Base-by-base conservation (phyloP, 352 stramenopile species). In the Pythium dissotocum region DNA sequence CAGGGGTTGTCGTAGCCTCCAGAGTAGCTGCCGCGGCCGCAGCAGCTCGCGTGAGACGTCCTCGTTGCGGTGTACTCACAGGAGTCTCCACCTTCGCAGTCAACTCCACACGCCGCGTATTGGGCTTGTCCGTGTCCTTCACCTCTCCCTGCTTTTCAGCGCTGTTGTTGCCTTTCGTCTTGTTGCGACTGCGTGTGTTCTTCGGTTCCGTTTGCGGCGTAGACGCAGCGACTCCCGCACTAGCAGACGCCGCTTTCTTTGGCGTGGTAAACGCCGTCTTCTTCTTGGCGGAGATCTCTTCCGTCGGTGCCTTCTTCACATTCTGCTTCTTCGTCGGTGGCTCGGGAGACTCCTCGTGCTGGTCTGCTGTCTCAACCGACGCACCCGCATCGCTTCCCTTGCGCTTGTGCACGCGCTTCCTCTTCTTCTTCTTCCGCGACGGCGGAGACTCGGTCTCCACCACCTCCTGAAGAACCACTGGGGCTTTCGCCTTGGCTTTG, bases 341-440 rank as follows among this genome's bases (percentile, higher is more conserved):
- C 26, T 57, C 49, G 1, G 9, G 59, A 7, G 42, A 32, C 32
- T 36, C 24, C 40, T 21, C 30, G 30, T 8, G n/a, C 58, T 18
- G 44, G 24, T 63, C 32, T 4, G 16, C 28, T 3, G n/a, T 4
- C 46, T 18, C n/a, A 18, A n/a, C 56, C 26, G 24, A 21, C 49
- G 49, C 49, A 1, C 26, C 28, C 2, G 49, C 49, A 10, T 38
- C 49, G 28, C 49, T 38, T 7, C 28, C 28, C 26, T 69, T 69
- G n/a, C 57, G 44, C 36, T 70, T 70, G 49, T 70, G 63, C 6
- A 70, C 21, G 2, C 63, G 63, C 49, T 65, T 70, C 16, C 56
- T 26, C 38, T 56, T 70, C 38, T 70, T 70, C 49, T 70, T 69
- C 46, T 69, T 70, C 36, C 30, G 63, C 12, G 63, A 65, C 10